Base-by-base conservation (phyloP, 148 eudicot genomes). In the Rheum nobile region DNA sequence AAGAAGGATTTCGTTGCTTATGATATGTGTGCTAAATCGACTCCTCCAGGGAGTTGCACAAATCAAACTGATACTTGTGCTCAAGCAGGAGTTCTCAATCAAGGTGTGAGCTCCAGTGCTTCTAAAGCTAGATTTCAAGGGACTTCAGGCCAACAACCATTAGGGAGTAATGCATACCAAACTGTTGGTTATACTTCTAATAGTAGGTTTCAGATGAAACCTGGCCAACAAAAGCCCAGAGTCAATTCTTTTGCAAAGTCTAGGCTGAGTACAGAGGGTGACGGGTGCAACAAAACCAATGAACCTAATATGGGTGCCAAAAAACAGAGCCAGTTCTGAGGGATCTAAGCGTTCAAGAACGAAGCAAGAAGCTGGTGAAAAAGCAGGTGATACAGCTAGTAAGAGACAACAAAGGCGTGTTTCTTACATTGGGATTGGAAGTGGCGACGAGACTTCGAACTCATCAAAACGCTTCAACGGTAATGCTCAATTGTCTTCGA, bases 1-100 rank as follows among this genome's bases (percentile, higher is more conserved):
- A 71, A 78, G 44, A 79, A 71, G 76, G 21, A 75, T 38, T 89
- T 87, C 73, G 43, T 75, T 63, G 90, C 88, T 39, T 74, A 75
- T 71, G 89, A 89, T 47, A 71, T 81, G 55, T 70, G 75, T 44
- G 55, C 52, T 72, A 81, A 75, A 74, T 46, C 75, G 63, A 43
- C 65, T 39, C 55, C 84, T 34, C 75, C 83, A 8, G 79, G 76
- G 55, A 21, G 80, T 47, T 71, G 29, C 48, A 28, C 72, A 70
- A 68, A 50, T 38, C 86, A 77, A 72, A 76, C 79, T 57, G 77
- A 35, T n/a, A 14, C 74, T 4, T 78, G 63, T 31, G 54, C 84
- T 8, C 79, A 61, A 52, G 75, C 79, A 73, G 75, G 71, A n/a
- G 75, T 22, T 52, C 75, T 73, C 24, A 75, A 46, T 71, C 71